These are phyloP conservation scores for Gynostemma pentaphyllum DNA, from an alignment of 306 rosid species.

Conservation along the genomic window DNA sequence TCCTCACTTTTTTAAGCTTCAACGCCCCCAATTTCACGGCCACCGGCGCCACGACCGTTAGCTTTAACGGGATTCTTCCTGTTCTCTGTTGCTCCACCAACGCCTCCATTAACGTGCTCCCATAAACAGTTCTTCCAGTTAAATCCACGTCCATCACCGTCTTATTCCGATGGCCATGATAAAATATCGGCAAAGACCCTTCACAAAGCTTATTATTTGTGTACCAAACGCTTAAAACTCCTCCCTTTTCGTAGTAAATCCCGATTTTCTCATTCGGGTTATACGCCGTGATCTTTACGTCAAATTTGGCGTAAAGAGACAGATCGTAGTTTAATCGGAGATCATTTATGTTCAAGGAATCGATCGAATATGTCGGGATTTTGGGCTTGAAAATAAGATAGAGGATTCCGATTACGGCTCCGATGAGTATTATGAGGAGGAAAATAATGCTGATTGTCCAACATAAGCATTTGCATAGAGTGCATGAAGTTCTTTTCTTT, in stretches of 20 bases:
- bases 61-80: slow-evolving; percentile 63
- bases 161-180: slow-evolving; percentile 81
- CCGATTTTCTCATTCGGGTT: slow-evolving; percentile 83
- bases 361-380: slow-evolving; percentile 63
- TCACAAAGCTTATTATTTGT: slow-evolving; percentile 53
- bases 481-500: slow-evolving; percentile 27
- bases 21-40: slow-evolving; percentile 55
- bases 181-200: slow-evolving; percentile 62
- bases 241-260: slow-evolving; percentile 68
- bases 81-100: slow-evolving; percentile 72
- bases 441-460: slow-evolving; percentile 43
- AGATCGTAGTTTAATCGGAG: slow-evolving; percentile 55
- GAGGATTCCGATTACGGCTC: slow-evolving; percentile 40
- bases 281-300: slow-evolving; percentile 58
- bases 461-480: slow-evolving; percentile 49
- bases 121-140: slow-evolving; percentile 59
- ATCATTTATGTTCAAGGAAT: slow-evolving; percentile 44
- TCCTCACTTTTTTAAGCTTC: slow-evolving; percentile 64
- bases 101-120: slow-evolving; percentile 54
- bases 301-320: slow-evolving; percentile 61
- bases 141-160: slow-evolving; percentile 51
- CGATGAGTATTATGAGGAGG: slow-evolving; percentile 38
- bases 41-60: slow-evolving; percentile 54
- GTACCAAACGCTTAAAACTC: slow-evolving; percentile 67
- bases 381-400: slow-evolving; percentile 72